phyloP scores from a whole-genome alignment of 1,284 basidiomycete genomes.

The Trichosporon sp. region DNA sequence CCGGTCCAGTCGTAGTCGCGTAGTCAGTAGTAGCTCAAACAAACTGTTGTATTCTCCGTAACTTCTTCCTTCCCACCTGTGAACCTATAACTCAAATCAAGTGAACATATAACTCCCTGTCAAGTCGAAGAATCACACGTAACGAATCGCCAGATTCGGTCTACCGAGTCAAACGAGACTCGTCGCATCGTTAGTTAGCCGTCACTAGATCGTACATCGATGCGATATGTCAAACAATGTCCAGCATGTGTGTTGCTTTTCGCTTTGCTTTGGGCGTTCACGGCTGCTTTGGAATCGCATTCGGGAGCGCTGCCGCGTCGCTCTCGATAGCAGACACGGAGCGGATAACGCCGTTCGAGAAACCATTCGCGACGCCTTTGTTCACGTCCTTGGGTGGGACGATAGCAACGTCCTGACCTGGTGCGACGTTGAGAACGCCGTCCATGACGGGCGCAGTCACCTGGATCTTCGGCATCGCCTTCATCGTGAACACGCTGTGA shows the following conservation, averaged over 20 bases:
- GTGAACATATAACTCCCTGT: not conserved
- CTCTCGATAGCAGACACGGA: not conserved
- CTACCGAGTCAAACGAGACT: too few species aligned
- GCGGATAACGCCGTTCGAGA: slow-evolving; percentile 1
- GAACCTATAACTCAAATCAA: not conserved
- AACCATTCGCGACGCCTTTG: not conserved
- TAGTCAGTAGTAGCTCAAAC: not conserved
- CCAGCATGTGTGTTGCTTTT: not conserved
- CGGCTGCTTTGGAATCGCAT: not conserved
- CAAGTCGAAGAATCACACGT: not conserved
- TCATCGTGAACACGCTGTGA: not conserved
- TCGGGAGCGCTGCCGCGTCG: not conserved
- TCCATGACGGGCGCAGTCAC: not conserved
- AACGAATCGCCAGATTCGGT: too few species aligned
- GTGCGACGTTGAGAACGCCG: not conserved
- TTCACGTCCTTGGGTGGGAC: not conserved
- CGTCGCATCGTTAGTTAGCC: not conserved
- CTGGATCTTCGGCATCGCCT: not conserved
- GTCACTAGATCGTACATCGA: not conserved
- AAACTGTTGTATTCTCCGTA: not conserved
- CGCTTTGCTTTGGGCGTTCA: not conserved
- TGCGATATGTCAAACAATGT: not conserved
- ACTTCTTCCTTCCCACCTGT: not conserved
- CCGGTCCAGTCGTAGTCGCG: not conserved
- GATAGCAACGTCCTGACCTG: not conserved